phyloP scores from a whole-genome alignment of 2,329 filamentous ascomycete species.

The Dothistroma pini region DNA sequence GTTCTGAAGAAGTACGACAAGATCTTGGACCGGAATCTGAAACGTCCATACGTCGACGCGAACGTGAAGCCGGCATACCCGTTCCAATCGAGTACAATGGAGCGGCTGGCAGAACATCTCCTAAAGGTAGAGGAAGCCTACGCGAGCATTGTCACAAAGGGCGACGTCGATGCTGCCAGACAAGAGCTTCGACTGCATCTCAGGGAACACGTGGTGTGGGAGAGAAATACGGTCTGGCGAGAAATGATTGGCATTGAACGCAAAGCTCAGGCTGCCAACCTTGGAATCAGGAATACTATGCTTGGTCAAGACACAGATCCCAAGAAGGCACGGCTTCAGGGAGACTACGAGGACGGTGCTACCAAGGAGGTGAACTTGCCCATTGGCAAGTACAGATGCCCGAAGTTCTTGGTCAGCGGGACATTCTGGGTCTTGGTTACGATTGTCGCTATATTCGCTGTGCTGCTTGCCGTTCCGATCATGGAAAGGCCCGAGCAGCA shows the following conservation, averaged over 20 bases:
- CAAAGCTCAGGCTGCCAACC: constrained; percentile 87
- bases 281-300: constrained; percentile 73
- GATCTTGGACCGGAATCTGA: constrained; percentile 78
- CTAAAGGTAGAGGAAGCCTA: constrained; percentile 73
- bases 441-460: constrained; percentile 68
- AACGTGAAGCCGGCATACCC: constrained; percentile 75
- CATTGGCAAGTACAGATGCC: constrained; percentile 70
- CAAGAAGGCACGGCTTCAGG: constrained; percentile 69
- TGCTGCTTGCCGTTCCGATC: constrained; percentile 72
- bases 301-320: constrained; percentile 71
- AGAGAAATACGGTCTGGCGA: constrained; percentile 96
- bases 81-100: constrained; percentile 71
- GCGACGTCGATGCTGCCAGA: constrained; percentile 71
- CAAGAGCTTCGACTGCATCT: constrained; percentile 86
- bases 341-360: constrained; percentile 67
- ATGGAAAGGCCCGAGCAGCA: constrained; percentile 88
- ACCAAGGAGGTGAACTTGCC: constrained; percentile 74
- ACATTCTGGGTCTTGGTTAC: constrained; percentile 73
- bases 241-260: constrained; percentile 98
- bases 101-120: constrained; percentile 68
- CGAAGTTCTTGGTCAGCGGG: constrained; percentile 77
- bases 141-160: constrained; percentile 74
- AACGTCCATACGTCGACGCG: constrained; percentile 68
- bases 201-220: constrained; percentile 97
- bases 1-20: constrained; percentile 99